Conservation (phyloP, 176 grass and related monocot species). For the Triticum timopheevii region DNA sequence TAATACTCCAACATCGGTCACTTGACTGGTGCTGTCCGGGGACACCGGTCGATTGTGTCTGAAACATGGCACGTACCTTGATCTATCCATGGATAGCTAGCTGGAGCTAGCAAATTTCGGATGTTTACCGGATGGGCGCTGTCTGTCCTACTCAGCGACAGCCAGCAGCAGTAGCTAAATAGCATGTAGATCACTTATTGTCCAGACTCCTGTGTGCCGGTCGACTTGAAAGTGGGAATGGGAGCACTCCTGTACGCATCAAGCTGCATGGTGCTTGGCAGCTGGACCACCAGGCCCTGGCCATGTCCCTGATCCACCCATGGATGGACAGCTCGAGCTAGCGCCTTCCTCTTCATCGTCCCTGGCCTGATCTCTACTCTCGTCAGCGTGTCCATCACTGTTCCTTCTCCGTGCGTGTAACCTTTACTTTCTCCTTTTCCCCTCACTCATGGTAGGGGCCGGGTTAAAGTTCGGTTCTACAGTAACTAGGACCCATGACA, state of each 20-base stretch:
- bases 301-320: not conserved
- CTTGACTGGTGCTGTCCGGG: not conserved
- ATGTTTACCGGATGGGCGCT: not conserved
- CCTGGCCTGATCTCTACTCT: too few relatives aligned
- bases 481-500: not conserved
- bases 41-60: not conserved
- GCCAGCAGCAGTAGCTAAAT: not conserved
- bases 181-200: not conserved
- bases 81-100: not conserved
- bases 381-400: too few relatives aligned
- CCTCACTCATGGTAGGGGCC: conserved; percentile 31
- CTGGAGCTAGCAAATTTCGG: not conserved
- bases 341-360: too few relatives aligned
- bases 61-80: not conserved
- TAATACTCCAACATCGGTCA: not conserved
- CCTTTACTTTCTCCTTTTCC: not conserved
- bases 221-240: not conserved
- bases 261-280: not conserved
- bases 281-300: not conserved
- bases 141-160: not conserved
- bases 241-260: not conserved
- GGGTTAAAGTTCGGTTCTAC: not conserved
- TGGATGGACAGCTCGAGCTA: too few relatives aligned
- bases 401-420: too few relatives aligned
- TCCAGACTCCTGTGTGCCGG: not conserved